phyloP scores from a whole-genome alignment of 1,139 yeast species.

The Suhomyces atakaporum region DNA sequence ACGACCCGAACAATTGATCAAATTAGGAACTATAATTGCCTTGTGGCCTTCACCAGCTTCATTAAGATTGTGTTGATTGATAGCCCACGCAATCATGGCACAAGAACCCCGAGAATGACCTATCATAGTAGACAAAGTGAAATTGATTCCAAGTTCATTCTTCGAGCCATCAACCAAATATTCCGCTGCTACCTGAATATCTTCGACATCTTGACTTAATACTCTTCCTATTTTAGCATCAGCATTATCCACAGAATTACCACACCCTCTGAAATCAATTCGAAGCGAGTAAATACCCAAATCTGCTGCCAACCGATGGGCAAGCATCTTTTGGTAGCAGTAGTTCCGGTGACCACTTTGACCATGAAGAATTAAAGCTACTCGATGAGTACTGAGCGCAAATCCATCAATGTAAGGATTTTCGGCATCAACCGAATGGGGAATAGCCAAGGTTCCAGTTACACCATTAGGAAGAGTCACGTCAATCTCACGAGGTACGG shows the following conservation, averaged over 20 bases:
- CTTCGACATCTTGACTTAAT: conserved; percentile 65
- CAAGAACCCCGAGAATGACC: conserved; percentile 83
- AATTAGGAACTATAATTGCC: conserved; percentile 54
- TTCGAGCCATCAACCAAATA: conserved; percentile 39
- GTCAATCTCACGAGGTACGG: conserved; percentile 35
- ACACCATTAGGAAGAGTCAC: conserved; percentile 42
- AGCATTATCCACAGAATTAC: conserved; percentile 63
- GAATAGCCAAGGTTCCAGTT: conserved; percentile 41
- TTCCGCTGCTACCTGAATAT: conserved; percentile 56
- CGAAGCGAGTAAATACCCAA: conserved; percentile 67
- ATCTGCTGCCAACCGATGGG: conserved; percentile 58
- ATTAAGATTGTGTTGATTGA: conserved; percentile 37
- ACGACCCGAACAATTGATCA: conserved; percentile 75
- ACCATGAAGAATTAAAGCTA: conserved; percentile 62
- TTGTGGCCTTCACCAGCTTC: conserved; percentile 28
- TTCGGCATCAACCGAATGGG: conserved; percentile 33
- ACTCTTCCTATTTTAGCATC: conserved; percentile 52
- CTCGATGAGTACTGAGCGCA: conserved; percentile 43
- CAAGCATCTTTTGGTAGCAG: conserved; percentile 67
- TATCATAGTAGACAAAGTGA: conserved; percentile 56
- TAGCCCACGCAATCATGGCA: conserved; percentile 76
- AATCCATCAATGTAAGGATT: conserved; percentile 27
- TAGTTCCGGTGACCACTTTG: conserved; percentile 83
- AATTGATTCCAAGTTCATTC: conserved; percentile 39
- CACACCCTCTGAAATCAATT: conserved; percentile 86